Conservation (phyloP, 345 rosid genomes). For the Moringa oleifera region DNA sequence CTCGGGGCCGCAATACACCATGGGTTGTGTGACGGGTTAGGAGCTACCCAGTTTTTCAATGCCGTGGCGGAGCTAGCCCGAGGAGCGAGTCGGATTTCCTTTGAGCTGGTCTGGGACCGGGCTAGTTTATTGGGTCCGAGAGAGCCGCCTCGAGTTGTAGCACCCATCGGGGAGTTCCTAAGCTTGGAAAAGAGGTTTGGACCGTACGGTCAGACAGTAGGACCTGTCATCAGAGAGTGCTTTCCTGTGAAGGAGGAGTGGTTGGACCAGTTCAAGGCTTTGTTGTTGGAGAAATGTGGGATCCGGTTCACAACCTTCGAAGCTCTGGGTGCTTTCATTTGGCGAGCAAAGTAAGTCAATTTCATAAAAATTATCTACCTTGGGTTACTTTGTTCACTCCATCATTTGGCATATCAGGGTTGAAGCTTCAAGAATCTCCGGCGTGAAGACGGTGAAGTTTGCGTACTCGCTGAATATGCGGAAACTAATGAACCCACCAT, state of each 20-base stretch:
- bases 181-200: slow-evolving; percentile 36
- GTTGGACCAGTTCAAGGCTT: slow-evolving; percentile 51
- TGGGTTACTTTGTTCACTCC: no score
- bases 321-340: slow-evolving; percentile 77
- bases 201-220: slow-evolving; percentile 35
- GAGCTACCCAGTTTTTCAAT: slow-evolving; percentile 75
- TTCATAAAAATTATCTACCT: background rate
- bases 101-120: slow-evolving; percentile 69
- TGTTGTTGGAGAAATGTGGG: slow-evolving; percentile 48
- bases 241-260: slow-evolving; percentile 62
- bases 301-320: slow-evolving; percentile 72
- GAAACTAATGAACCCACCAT: slow-evolving; percentile 54
- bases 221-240: slow-evolving; percentile 39
- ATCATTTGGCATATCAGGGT: slow-evolving; percentile 29
- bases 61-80: slow-evolving; percentile 68
- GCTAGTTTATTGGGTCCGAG: slow-evolving; percentile 56
- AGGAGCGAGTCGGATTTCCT: slow-evolving; percentile 36
- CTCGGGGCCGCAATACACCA: slow-evolving; percentile 71
- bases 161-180: slow-evolving; percentile 46
- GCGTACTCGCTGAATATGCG: slow-evolving; percentile 62
- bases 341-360: slow-evolving; percentile 82
- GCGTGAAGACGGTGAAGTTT: slow-evolving; percentile 50
- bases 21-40: slow-evolving; percentile 70
- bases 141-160: slow-evolving; percentile 49
- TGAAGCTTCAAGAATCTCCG: slow-evolving; percentile 35